Evolutionary conservation across 352 stramenopile genomes (phyloP), one percentile per base, ranked within the genome.

Genomic region (Globisporangium sylvaticum): DNA sequence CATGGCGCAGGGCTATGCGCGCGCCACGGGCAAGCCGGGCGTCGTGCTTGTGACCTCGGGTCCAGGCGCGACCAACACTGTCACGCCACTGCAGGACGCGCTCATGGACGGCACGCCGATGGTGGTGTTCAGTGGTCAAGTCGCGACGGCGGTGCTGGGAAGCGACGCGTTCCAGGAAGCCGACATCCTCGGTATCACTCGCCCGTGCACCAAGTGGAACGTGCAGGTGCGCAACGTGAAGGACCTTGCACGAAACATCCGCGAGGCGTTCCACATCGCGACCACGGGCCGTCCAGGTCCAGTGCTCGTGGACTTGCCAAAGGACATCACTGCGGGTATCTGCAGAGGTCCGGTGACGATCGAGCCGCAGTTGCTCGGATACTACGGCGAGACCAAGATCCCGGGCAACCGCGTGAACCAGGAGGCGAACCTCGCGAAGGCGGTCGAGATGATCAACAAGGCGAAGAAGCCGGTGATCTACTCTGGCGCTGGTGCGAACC

Each of bases 391-490:
- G 71, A 89, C 86, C 62, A 95, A 95, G 68, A 88, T 88, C 56
- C 72, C 78, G 15, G 85, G 84, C 60, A 95, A 95, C 67, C 83
- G 88, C 68, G 70, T 91, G 8, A 87, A 94, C 75, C 86, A 94
- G 68, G 84, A 93, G 20, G 73, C 67, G 15, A 95, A 93, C 71
- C 59, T 95, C 9, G 80, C 82, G 7, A 73, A 80, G 25, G 86
- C 88, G 3, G 68, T 89, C 14, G 87, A 91, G 61, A 81, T 98
- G 58, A 98, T 99, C 75, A 97, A 96, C 77, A 88, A 90, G 68
- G 92, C 95, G 29, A 97, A 98, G 73, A 98, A 98, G 67, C 96
- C 96, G 24, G 78, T 99, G 63, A 98, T 99, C 64, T 98, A 98
- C 78, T 92, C 94, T 6, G 96, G 96, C 64, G 92, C 96, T 60